Evolutionary conservation across 169 alveolate genomes (phyloP).

Genomic region (Cryptosporidium ryanae): DNA sequence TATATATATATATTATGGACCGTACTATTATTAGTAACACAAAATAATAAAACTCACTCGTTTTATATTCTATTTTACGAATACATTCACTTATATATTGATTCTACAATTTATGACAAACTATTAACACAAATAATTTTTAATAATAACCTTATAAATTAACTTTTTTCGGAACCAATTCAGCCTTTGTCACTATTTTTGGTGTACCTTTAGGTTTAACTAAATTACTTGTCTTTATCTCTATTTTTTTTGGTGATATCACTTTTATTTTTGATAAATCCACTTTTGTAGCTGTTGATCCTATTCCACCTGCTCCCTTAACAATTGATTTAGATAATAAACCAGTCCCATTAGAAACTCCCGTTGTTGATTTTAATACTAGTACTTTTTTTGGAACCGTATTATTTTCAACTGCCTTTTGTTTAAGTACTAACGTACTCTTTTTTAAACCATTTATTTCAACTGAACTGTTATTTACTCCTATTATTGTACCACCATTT

Average conservation of each 20-base stretch:
- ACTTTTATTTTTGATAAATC: conserved; percentile 40
- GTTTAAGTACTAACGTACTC: background rate
- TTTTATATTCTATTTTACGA: too few relatives aligned
- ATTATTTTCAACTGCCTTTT: background rate
- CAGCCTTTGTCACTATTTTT: conserved; percentile 19
- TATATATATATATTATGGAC: too few relatives aligned
- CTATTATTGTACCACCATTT: too few relatives aligned
- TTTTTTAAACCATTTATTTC: background rate
- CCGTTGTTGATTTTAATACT: conserved; percentile 8
- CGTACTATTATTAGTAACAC: too few relatives aligned
- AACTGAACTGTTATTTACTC: too few relatives aligned
- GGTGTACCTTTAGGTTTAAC: conserved; percentile 46
- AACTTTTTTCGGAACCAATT: conserved; percentile 45
- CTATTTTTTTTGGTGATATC: conserved; percentile 39
- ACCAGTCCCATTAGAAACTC: background rate
- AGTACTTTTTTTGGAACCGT: background rate
- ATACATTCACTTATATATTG: too few relatives aligned
- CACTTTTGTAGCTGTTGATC: background rate
- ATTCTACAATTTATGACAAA: too few relatives aligned
- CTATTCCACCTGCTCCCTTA: conserved; percentile 1
- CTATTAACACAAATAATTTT: too few relatives aligned
- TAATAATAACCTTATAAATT: too few relatives aligned
- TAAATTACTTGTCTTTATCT: conserved; percentile 37
- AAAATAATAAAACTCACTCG: too few relatives aligned
- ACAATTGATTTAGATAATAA: background rate